A percentile compares a stretch with the other conserved stretches of the same genome.
These are phyloP conservation scores for Trifolium subterraneum DNA, from an alignment of 306 rosid genomes.

Conservation along the genomic window DNA sequence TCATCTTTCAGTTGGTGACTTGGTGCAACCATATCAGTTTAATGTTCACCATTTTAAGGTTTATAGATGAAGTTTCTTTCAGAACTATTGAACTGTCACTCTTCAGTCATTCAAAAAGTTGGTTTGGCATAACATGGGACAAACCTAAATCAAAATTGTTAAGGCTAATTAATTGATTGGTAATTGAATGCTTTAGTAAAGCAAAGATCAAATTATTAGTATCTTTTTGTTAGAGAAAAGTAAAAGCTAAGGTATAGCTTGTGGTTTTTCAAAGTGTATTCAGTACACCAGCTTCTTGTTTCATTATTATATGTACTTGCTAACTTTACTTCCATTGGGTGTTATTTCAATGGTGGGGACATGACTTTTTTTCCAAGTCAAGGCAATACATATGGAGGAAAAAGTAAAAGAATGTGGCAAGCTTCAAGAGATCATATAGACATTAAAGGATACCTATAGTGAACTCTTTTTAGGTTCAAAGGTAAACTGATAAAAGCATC, in stretches of 20 bases:
- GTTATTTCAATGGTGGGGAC: conserved; percentile 53
- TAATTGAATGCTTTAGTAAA: conserved; percentile 27
- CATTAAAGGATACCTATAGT: not conserved
- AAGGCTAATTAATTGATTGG: conserved; percentile 44
- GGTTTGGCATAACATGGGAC: conserved; percentile 39
- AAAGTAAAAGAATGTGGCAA: conserved; percentile 17
- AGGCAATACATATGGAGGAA: conserved; percentile 52
- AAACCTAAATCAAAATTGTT: conserved; percentile 42
- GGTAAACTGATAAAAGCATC: conserved; percentile 33
- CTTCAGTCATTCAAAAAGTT: conserved; percentile 35
- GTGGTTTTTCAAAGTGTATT: conserved; percentile 16
- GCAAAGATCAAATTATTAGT: conserved; percentile 42
- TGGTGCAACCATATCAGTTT: conserved; percentile 9
- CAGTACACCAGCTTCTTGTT: conserved; percentile 48
- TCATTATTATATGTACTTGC: conserved; percentile 43
- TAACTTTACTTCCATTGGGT: conserved; percentile 45
- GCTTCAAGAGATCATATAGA: conserved; percentile 3
- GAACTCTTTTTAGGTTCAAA: conserved; percentile 29
- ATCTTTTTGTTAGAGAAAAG: conserved; percentile 69
- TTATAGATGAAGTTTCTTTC: conserved; percentile 25
- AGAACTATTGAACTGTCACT: conserved; percentile 4
- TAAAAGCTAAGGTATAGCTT: conserved; percentile 64
- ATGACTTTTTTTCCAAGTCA: conserved; percentile 69
- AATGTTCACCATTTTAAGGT: not conserved
- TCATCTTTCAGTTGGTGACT: conserved; percentile 31